Base-by-base conservation (phyloP, 2,329 filamentous ascomycete species). In the Neopestalotiopsis rosae region DNA sequence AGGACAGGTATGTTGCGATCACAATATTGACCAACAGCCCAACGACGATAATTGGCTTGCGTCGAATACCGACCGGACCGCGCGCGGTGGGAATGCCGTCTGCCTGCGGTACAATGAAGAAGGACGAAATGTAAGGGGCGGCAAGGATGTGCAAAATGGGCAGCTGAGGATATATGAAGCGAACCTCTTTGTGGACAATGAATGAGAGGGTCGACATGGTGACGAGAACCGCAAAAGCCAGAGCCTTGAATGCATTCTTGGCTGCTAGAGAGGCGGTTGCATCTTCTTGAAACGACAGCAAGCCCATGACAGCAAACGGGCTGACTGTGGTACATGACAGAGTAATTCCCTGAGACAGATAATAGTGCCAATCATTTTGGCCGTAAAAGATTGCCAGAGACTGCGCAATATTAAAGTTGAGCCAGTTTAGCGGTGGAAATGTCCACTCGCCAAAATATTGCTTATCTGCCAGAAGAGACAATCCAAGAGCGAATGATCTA, bases 161-260 rank as follows among this genome's bases (percentile, higher is more conserved):
- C 1, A 98, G 87, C 20, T 99, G 87, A 1, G 96, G 95, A 76
- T 97, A 97, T 73, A 98, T 93, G 83, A 99, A 99, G 76, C 96
- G 94, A 74, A 97, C 93, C 85, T 99, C 96, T 80, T 99, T 99
- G 83, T 99, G 96, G 1, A 94, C 90, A 73, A 98, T 93, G 61
- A 93, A 77, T 1, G 94, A 97, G 42, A 98, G 86, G 2, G 85
- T 79, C 1, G 82, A 78, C 10, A 92, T 81, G 68, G 91, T 92
- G 38, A 89, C 80, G 67, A 91, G 71, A 57, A 91, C 85, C 7
- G 89, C 84, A 38, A 85, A 84, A 10, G 89, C 85, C 9, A 95
- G 81, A 45, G 87, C 85, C 67, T 84, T 85, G 65, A 85, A 82
- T 13, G 87, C 82, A 67, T 83, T 84, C 57, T 78, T 76, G 71